These are phyloP conservation scores for Fusarium sacchari DNA, from an alignment of 2,329 filamentous ascomycete genomes.

Conservation along the genomic window DNA sequence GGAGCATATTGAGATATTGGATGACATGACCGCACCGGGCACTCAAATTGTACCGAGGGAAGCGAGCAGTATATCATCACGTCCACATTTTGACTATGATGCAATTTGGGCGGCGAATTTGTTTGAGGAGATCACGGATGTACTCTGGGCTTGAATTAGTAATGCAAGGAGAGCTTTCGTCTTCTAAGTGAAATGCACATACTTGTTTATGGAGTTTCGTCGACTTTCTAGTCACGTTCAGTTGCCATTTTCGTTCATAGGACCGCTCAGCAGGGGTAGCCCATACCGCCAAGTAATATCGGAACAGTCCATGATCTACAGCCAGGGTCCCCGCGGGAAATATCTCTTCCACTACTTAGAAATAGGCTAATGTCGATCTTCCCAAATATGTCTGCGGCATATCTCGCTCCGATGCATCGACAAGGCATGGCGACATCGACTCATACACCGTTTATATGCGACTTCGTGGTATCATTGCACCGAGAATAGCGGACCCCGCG, in stretches of 20 bases:
- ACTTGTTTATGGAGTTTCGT: not conserved
- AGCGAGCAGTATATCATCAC: not conserved
- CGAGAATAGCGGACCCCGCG: not conserved
- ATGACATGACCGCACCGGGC: fast-evolving
- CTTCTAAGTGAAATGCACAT: fast-evolving
- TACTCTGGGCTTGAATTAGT: not conserved
- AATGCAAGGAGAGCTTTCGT: fast-evolving
- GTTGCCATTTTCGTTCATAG: not conserved
- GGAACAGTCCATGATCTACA: not conserved
- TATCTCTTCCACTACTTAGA: not conserved
- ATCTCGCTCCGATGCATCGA: not conserved
- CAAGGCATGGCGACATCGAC: not conserved
- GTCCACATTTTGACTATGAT: conserved; percentile 11
- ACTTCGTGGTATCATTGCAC: conserved; percentile 12
- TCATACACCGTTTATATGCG: not conserved
- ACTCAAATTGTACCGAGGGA: not conserved
- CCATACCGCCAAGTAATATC: not conserved
- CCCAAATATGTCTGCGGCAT: not conserved
- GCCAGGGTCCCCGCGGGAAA: not conserved
- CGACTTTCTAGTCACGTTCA: not conserved
- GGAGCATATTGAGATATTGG: fast-evolving
- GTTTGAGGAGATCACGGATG: conserved; percentile 15
- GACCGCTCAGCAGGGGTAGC: not conserved
- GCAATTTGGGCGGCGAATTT: conserved; percentile 17
- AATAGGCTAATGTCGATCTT: not conserved